Percentiles rank a stretch among this genome's conserved stretches.
These are phyloP conservation scores for Paramecium caudatum DNA, from an alignment of 73 alveolate genomes.

Conservation along the genomic window DNA sequence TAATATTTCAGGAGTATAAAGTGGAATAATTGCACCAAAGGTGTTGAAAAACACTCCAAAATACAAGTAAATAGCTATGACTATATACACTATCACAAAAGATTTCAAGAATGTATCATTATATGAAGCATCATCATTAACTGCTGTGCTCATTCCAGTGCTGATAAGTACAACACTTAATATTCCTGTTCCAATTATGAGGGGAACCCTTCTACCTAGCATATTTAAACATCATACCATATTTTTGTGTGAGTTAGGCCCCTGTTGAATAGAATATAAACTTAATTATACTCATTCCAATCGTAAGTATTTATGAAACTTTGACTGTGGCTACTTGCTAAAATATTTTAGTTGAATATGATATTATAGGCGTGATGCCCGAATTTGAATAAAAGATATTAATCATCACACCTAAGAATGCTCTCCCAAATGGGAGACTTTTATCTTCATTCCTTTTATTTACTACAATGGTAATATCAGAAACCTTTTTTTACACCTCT, in stretches of 20 bases:
- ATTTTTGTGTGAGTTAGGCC: constrained; percentile 27
- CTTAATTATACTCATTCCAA: constrained; percentile 50
- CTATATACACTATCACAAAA: constrained; percentile 6
- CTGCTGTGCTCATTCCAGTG: not conserved
- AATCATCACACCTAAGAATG: constrained; percentile 37
- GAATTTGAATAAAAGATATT: constrained; percentile 43
- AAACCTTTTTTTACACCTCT: not conserved
- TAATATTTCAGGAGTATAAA: constrained; percentile 55
- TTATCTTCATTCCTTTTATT: constrained; percentile 6
- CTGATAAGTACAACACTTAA: not conserved
- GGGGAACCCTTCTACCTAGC: constrained; percentile 12
- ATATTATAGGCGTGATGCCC: constrained; percentile 37
- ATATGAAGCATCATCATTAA: constrained; percentile 3
- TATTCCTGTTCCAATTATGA: constrained; percentile 30
- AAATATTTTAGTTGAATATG: constrained; percentile 52
- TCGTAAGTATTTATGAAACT: not conserved
- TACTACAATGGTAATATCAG: not conserved
- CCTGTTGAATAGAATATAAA: constrained; percentile 56
- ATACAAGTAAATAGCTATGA: constrained; percentile 29
- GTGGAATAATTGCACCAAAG: constrained; percentile 56
- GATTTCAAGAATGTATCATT: constrained; percentile 54
- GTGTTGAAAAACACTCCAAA: constrained; percentile 57
- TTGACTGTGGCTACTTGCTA: not conserved
- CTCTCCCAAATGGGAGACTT: not conserved
- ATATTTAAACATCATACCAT: not conserved